These are phyloP conservation scores for Neohortaea acidophila DNA, from an alignment of 495 filamentous ascomycete genomes.

Conservation along the genomic window DNA sequence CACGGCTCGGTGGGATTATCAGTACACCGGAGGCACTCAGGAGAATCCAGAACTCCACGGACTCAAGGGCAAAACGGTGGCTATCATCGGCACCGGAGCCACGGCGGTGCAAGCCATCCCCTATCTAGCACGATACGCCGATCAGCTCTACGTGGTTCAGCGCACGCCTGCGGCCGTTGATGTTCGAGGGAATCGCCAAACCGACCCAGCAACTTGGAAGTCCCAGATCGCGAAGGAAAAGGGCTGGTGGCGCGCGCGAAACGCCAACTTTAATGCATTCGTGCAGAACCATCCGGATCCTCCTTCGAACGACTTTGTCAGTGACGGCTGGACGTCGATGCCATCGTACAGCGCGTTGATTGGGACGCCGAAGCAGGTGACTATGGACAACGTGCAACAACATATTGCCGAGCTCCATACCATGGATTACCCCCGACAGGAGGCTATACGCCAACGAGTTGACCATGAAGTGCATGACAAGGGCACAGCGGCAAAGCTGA, in stretches of 20 bases:
- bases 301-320: constrained; percentile 24
- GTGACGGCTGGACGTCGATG: constrained; percentile 19
- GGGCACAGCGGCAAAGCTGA: constrained; percentile 18
- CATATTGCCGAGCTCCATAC: constrained; percentile 19
- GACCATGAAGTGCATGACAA: constrained; percentile 23
- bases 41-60: constrained; percentile 31
- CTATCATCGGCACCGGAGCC: constrained; percentile 40
- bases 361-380: constrained; percentile 29
- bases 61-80: constrained; percentile 36
- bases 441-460: constrained; percentile 21
- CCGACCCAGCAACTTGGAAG: constrained; percentile 33
- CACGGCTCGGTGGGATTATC: constrained; percentile 40
- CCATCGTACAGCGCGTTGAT: constrained; percentile 29
- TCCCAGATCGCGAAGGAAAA: constrained; percentile 24
- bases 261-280: constrained; percentile 18
- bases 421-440: constrained; percentile 17
- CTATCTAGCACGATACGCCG: constrained; percentile 33
- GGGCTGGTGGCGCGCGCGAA: constrained; percentile 20
- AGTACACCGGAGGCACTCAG: constrained; percentile 36
- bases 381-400: constrained; percentile 27
- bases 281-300: constrained; percentile 27
- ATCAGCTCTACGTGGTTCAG: constrained; percentile 41
- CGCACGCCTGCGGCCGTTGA: constrained; percentile 40
- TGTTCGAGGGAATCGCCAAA: constrained; percentile 33
- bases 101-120: constrained; percentile 41